Percentiles rank a stretch among this genome's conserved stretches.
Conservation (phyloP, 768 basidiomycete genomes). For the Agaricus sinodeliciosus region DNA sequence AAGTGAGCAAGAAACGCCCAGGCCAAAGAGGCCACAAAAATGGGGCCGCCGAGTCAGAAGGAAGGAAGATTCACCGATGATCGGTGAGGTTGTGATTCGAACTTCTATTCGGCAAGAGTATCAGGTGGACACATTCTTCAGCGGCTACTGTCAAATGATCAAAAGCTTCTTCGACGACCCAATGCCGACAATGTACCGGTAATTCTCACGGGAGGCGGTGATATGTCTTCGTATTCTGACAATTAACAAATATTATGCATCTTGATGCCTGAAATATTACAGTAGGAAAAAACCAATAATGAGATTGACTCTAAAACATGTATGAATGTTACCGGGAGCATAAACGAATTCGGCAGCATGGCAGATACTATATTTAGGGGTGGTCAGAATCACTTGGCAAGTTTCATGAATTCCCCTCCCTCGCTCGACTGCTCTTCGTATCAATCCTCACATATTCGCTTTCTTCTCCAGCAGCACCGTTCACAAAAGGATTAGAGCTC, state of each 20-base stretch:
- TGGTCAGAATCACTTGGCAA: background rate
- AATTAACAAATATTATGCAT: background rate
- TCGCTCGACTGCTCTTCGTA: conserved; percentile 54
- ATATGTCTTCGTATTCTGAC: background rate
- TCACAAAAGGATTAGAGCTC: conserved; percentile 11
- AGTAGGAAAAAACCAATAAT: background rate
- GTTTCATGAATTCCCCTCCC: conserved; percentile 18
- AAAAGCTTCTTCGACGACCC: background rate
- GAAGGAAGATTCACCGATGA: background rate
- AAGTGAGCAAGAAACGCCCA: too few relatives aligned
- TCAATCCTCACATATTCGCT: conserved; percentile 81
- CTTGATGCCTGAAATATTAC: background rate
- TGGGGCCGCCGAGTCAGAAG: too few relatives aligned
- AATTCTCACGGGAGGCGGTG: background rate
- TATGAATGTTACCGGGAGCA: background rate
- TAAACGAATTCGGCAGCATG: background rate
- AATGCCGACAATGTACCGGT: background rate
- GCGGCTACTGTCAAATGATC: background rate
- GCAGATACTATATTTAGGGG: background rate
- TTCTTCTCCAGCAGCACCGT: conserved; percentile 37
- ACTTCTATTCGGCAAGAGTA: background rate
- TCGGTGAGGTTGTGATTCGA: background rate
- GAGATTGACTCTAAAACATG: background rate
- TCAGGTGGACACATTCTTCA: background rate
- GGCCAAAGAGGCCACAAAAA: background rate